These are phyloP conservation scores for Deinandra increscens DNA, from an alignment of 129 eudicot genomes.

Conservation along the genomic window DNA sequence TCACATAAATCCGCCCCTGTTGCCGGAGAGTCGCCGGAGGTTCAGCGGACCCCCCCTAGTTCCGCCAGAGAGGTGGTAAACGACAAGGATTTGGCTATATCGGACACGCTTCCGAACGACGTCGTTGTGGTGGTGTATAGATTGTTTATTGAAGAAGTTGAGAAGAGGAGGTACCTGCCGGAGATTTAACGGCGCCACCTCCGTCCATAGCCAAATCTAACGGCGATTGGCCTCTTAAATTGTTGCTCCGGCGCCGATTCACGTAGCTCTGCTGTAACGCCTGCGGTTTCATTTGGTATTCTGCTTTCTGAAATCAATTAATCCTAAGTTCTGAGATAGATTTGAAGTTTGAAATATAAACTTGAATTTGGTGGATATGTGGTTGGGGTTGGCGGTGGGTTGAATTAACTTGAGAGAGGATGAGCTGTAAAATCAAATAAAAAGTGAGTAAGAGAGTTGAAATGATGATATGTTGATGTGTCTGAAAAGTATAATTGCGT, in stretches of 20 bases:
- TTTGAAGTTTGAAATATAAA: constrained; percentile 12
- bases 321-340: not conserved
- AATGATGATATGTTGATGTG: too few species aligned
- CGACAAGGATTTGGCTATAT: constrained; percentile 37
- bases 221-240: constrained; percentile 55
- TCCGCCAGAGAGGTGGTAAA: constrained; percentile 34
- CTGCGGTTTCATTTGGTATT: constrained; percentile 78
- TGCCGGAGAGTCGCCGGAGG: constrained; percentile 21
- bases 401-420: constrained; percentile 36
- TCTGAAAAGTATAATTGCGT: too few species aligned
- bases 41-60: too few species aligned
- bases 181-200: constrained; percentile 47
- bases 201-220: constrained; percentile 55
- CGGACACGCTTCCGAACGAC: constrained; percentile 36
- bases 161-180: constrained; percentile 60
- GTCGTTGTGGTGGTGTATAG: constrained; percentile 34
- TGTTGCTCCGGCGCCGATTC: constrained; percentile 68
- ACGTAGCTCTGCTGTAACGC: constrained; percentile 67
- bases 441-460: too few species aligned
- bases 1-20: too few species aligned
- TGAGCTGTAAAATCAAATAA: constrained; percentile 30
- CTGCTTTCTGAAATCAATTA: constrained; percentile 13
- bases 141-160: constrained; percentile 43
- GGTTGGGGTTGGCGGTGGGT: constrained; percentile 38
- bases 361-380: constrained; percentile 21